A percentile compares a stretch with the other conserved stretches of the same genome.
These are phyloP conservation scores for Conoideocrella luteorostrata DNA, from an alignment of 2,329 filamentous ascomycete genomes.

Conservation along the genomic window DNA sequence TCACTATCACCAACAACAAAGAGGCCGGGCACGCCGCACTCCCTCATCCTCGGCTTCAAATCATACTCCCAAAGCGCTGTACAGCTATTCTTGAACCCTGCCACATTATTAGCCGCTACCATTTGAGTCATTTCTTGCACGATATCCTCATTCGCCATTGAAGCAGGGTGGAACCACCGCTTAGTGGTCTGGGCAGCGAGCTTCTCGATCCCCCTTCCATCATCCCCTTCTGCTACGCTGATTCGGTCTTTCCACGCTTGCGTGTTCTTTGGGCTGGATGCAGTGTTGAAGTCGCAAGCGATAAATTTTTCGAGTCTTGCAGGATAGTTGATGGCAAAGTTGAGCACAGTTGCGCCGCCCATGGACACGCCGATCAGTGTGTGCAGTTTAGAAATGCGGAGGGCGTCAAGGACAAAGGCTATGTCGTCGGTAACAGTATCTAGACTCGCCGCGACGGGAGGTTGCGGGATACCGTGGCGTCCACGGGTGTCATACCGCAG, in stretches of 20 bases:
- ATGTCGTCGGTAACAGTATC: constrained; percentile 65
- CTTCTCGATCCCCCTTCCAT: constrained; percentile 53
- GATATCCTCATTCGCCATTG: constrained; percentile 36
- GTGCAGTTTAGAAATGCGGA: constrained; percentile 62
- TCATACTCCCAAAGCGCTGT: constrained; percentile 69
- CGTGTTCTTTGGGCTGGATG: constrained; percentile 66
- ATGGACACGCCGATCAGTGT: constrained; percentile 71
- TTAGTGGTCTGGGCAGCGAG: constrained; percentile 66
- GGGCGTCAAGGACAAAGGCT: constrained; percentile 55
- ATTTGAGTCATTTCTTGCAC: constrained; percentile 59
- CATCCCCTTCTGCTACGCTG: constrained; percentile 52
- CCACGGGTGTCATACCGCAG: constrained; percentile 75
- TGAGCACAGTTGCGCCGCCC: constrained; percentile 72
- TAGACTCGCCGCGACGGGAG: constrained; percentile 47
- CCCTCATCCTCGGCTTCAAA: constrained; percentile 49
- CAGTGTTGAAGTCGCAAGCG: constrained; percentile 72
- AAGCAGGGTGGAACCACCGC: constrained; percentile 69
- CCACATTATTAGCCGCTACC: constrained; percentile 61
- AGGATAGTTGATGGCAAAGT: constrained; percentile 63
- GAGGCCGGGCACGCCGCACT: constrained; percentile 51
- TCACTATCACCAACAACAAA: constrained; percentile 70
- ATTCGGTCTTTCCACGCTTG: constrained; percentile 76
- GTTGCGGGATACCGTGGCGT: constrained; percentile 44
- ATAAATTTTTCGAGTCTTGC: constrained; percentile 54
- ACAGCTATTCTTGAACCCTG: constrained; percentile 62